Base-by-base conservation (phyloP, 176 grass and related monocot genomes). In the Leersia perrieri region DNA sequence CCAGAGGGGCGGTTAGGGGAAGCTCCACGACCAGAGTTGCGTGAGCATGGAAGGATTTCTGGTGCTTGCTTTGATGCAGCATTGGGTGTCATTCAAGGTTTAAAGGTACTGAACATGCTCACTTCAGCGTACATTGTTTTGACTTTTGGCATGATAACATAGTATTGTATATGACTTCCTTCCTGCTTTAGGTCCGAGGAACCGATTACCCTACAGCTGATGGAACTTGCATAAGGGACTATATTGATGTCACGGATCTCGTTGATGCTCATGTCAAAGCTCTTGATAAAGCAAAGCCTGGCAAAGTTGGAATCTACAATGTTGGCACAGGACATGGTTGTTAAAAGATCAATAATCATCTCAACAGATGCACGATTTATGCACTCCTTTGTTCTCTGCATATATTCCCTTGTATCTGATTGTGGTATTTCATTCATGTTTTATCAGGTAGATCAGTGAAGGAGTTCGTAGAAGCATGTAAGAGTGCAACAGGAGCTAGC, bases 181-280 rank as follows among this genome's bases (percentile, higher is more conserved):
- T 32, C 20, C 16, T 55, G 25, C 25, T 73, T 40, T 45, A 99
- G 96, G 89, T 99, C 88, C 90, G 75, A 83, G 96, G 96, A 80
- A 88, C 34, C 0, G 80, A 99, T 84, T 99, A 99, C 75, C 12
- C 7, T 29, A 99, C 96, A 15, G 27, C 77, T 66, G 96, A 99
- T 70, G 96, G 96, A 76, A 99, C 92, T 20, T 93, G 96, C 20
- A 74, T 99, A 68, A 87, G 96, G 74, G 96, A 99, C 73, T 99
- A 99, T 65, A 99, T 99, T 22, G 92, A 99, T 86, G 96, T 99
- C 76, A 99, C 96, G 9, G 96, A 99, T 95, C 88, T 99, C 40
- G 96, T 99, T 35, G 96, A 99, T 82, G 96, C 96, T 39, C 96
- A 99, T 81, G 96, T 99, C 25, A 99, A 99, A 78, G 96, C 96